Conservation (phyloP, 371 early-diverging fungal genomes). For the Parasitella parasitica region DNA sequence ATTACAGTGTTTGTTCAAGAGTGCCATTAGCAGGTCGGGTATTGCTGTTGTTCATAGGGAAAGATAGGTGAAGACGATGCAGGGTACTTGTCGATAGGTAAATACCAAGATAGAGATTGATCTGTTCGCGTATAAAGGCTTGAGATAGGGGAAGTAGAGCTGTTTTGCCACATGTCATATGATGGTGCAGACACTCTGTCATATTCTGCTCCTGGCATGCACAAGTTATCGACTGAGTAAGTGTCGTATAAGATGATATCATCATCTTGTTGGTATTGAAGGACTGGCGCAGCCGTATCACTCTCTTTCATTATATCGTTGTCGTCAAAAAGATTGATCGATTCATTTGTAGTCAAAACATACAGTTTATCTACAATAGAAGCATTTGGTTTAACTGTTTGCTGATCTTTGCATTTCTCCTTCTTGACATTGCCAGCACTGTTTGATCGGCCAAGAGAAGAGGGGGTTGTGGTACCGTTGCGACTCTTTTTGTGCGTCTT, state of each 20-base stretch:
- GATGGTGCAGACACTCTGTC: background rate
- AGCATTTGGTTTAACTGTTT: background rate
- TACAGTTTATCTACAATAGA: background rate
- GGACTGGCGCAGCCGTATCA: background rate
- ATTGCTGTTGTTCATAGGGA: background rate
- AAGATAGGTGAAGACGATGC: background rate
- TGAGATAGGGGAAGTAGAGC: background rate
- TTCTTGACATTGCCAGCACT: background rate
- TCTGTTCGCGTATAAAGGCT: background rate
- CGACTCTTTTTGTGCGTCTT: conserved; percentile 64
- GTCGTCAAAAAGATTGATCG: background rate
- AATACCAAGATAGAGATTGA: conserved; percentile 3
- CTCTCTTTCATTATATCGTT: background rate
- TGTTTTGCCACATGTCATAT: conserved; percentile 1
- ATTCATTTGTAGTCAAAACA: background rate
- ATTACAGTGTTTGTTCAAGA: background rate
- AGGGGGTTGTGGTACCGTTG: background rate
- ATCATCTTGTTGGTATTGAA: background rate
- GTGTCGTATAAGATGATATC: background rate
- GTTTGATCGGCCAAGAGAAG: conserved; percentile 2
- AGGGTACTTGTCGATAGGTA: background rate
- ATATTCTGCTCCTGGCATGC: background rate
- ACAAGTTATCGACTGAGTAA: background rate
- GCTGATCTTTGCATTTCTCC: background rate
- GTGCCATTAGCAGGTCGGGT: background rate